Evolutionary conservation across 1,139 yeast species (phyloP).

Genomic region (Tardiomyces digboiensis): DNA sequence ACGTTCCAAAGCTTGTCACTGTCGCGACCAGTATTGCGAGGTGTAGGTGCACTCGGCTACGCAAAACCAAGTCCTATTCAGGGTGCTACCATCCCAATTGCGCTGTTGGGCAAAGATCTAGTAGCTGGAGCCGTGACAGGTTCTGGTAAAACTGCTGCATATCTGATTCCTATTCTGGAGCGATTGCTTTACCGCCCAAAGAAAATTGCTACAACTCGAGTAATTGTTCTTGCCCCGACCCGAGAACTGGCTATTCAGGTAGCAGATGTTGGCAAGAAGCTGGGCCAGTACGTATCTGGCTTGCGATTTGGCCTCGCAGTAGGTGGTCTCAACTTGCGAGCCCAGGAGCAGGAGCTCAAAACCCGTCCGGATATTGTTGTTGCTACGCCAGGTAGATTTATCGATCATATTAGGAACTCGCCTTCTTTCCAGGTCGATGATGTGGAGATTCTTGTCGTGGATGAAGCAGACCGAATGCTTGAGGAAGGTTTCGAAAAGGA

Average conservation of each 20-base stretch:
- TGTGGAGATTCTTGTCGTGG: conserved; percentile 86
- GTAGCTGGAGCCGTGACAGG: conserved; percentile 99
- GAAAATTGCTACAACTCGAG: conserved; percentile 79
- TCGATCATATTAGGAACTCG: conserved; percentile 93
- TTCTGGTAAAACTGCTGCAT: conserved; percentile 99
- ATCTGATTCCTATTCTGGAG: conserved; percentile 91
- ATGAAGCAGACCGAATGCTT: conserved; percentile 98
- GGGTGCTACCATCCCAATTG: conserved; percentile 87
- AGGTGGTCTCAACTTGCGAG: conserved; percentile 93
- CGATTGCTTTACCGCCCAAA: conserved; percentile 84
- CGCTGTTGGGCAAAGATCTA: conserved; percentile 83
- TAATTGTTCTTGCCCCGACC: conserved; percentile 85
- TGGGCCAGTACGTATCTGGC: conserved; percentile 67
- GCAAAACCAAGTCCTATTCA: conserved; percentile 89
- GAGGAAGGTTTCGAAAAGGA: conserved; percentile 98
- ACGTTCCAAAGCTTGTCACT: conserved; percentile 71
- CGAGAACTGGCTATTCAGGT: conserved; percentile 98
- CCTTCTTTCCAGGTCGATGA: conserved; percentile 87
- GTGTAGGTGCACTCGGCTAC: conserved; percentile 73
- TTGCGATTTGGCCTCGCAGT: conserved; percentile 87
- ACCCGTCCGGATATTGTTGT: conserved; percentile 91
- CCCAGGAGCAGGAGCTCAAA: conserved; percentile 90
- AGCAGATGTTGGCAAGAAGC: conserved; percentile 81
- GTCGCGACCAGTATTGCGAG: conserved; percentile 85
- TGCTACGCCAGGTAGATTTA: conserved; percentile 96